A percentile compares a stretch with the other conserved stretches of the same genome.
Conservation (phyloP, 345 rosid genomes). For the Erucastrum elatum region DNA sequence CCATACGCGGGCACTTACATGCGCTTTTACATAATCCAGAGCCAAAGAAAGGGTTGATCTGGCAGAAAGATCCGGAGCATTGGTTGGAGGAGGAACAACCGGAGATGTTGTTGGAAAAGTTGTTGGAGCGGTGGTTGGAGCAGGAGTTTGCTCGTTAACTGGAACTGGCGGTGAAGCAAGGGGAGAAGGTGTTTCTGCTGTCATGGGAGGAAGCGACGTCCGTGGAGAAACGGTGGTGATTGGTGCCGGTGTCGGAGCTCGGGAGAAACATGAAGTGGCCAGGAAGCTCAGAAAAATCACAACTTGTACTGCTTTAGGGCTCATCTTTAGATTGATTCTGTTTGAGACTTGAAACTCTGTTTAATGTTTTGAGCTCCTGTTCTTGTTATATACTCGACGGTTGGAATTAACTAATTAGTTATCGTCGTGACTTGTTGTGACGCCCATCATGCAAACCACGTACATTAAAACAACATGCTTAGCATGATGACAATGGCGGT, state of each 20-base stretch:
- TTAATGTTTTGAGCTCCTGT: conserved; percentile 1
- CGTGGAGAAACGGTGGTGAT: conserved; percentile 32
- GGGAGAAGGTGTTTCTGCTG: conserved; percentile 45
- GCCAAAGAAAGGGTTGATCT: no score
- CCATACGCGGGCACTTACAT: no score
- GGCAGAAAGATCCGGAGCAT: conserved; percentile 19
- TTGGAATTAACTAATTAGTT: conserved; percentile 7
- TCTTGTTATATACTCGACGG: conserved; percentile 24
- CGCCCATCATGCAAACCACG: conserved; percentile 30
- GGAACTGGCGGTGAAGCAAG: conserved; percentile 35
- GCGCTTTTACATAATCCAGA: no score
- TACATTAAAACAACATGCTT: conserved; percentile 27
- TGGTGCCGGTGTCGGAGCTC: conserved; percentile 61
- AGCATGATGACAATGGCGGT: conserved; percentile 14
- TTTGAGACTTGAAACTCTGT: conserved; percentile 13
- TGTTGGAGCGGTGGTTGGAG: conserved; percentile 32
- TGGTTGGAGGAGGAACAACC: conserved; percentile 32
- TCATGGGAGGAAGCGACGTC: conserved; percentile 43
- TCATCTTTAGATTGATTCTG: conserved; percentile 42
- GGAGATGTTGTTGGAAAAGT: conserved; percentile 35
- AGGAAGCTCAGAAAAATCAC: conserved; percentile 62
- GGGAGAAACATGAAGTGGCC: conserved; percentile 69
- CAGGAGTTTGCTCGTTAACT: conserved; percentile 26
- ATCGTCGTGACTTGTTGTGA: background rate
- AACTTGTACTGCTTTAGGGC: conserved; percentile 44